These are phyloP conservation scores for Ceratocystis albifundus DNA, from an alignment of 2,329 filamentous ascomycete genomes.

Conservation along the genomic window DNA sequence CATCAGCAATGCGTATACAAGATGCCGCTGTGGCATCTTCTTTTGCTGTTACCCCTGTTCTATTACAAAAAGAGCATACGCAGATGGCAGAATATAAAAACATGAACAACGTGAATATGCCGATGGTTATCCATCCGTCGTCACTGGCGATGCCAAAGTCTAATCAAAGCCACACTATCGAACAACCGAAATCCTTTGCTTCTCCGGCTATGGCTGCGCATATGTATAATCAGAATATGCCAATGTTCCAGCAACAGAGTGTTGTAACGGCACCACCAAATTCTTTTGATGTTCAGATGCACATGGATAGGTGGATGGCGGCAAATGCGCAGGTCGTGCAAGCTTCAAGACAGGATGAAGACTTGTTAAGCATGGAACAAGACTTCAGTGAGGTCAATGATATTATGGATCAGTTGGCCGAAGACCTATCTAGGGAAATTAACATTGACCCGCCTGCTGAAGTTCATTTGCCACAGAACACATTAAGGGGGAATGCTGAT, in stretches of 20 bases:
- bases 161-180: not conserved
- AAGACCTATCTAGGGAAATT: constrained; percentile 29
- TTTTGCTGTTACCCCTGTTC: not conserved
- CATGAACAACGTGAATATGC: not conserved
- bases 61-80: not conserved
- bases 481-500: constrained; percentile 19
- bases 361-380: not conserved
- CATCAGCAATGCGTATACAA: not conserved
- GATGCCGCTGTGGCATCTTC: not conserved
- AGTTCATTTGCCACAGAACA: constrained; percentile 7
- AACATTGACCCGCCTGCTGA: constrained; percentile 9
- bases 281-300: constrained; percentile 28
- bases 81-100: not conserved
- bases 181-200: constrained; percentile 13
- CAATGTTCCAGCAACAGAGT: constrained; percentile 12
- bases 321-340: constrained; percentile 26
- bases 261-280: constrained; percentile 28
- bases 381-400: constrained; percentile 34
- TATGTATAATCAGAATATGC: constrained; percentile 23
- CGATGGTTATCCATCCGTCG: not conserved
- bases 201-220: constrained; percentile 15
- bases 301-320: constrained; percentile 36
- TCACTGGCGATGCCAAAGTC: not conserved
- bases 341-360: not conserved
- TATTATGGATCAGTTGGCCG: constrained; percentile 36